phyloP scores from a whole-genome alignment of 768 basidiomycete genomes.

The Amanita fuliginea region DNA sequence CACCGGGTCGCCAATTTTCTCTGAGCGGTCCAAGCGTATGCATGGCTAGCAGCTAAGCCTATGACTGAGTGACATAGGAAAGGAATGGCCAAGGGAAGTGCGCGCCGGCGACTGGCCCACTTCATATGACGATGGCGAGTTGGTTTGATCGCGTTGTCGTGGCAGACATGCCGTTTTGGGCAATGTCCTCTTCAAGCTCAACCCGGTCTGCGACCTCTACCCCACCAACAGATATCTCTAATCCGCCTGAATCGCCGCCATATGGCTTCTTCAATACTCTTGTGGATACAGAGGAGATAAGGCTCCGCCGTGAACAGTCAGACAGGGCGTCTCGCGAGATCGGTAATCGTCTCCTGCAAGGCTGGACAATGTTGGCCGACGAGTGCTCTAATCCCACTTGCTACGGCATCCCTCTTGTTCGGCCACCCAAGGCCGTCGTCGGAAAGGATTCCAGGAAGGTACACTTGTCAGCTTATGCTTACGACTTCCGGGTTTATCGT shows the following conservation, averaged over 20 bases:
- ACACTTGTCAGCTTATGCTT: slow-evolving; percentile 5
- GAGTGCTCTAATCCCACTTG: slow-evolving; percentile 65
- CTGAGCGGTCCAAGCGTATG: slow-evolving; percentile 41
- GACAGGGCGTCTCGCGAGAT: slow-evolving; percentile 74
- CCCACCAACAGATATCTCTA: slow-evolving; percentile 68
- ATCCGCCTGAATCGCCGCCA: slow-evolving; percentile 37
- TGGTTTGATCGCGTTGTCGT: slow-evolving; percentile 15
- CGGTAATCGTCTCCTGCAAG: slow-evolving; percentile 64
- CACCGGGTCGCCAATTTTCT: slow-evolving; percentile 49
- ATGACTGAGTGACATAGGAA: slow-evolving; percentile 21
- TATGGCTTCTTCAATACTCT: slow-evolving; percentile 14
- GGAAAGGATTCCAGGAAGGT: slow-evolving; percentile 63
- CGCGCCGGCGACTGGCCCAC: slow-evolving; percentile 43
- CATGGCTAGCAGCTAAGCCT: slow-evolving; percentile 21
- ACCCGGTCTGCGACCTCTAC: slow-evolving; percentile 59
- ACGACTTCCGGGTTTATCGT: neutral
- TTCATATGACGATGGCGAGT: slow-evolving; percentile 25
- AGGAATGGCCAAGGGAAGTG: slow-evolving; percentile 31
- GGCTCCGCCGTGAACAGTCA: slow-evolving; percentile 68
- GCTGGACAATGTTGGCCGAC: slow-evolving; percentile 86
- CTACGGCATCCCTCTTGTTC: slow-evolving; percentile 75
- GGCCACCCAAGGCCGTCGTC: slow-evolving; percentile 54
- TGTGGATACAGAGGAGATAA: slow-evolving; percentile 53
- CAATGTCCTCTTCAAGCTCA: slow-evolving; percentile 36
- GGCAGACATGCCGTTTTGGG: slow-evolving; percentile 12